Evolutionary conservation across 2,329 filamentous ascomycete species (phyloP).

Genomic region (Ophiocordyceps camponoti-rufipedis): DNA sequence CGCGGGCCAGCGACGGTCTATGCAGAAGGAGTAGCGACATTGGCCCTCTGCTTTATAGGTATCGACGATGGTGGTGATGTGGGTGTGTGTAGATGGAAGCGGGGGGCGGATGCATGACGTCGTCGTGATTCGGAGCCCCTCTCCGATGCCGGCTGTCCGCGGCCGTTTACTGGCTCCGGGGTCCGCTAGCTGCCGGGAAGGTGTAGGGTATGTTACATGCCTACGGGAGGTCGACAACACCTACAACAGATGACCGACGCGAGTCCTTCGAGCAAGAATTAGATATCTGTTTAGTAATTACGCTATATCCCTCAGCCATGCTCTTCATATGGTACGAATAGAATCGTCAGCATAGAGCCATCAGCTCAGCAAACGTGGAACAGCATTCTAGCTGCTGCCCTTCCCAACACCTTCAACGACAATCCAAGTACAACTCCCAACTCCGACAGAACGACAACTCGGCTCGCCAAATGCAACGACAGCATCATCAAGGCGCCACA

Average conservation of each 20-base stretch:
- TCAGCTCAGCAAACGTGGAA: too few species aligned
- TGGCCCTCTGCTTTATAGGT: background rate
- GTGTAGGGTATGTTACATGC: too few species aligned
- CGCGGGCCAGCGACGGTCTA: constrained; percentile 8
- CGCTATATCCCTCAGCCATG: too few species aligned
- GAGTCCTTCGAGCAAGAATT: too few species aligned
- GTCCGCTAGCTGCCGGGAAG: too few species aligned
- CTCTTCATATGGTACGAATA: too few species aligned
- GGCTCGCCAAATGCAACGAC: background rate
- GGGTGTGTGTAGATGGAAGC: background rate
- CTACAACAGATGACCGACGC: background rate
- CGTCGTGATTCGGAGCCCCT: background rate
- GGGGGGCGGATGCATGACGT: background rate
- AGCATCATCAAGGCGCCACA: background rate
- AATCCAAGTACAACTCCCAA: too few species aligned
- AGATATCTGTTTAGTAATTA: too few species aligned
- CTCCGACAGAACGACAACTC: background rate
- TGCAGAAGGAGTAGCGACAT: constrained; percentile 16
- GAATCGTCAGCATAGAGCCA: too few species aligned
- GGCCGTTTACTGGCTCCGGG: background rate
- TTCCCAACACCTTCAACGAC: too few species aligned
- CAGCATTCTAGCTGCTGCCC: too few species aligned
- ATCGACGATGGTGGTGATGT: background rate
- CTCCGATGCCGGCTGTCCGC: background rate
- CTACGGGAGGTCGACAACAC: too few species aligned